phyloP scores from a whole-genome alignment of 2,329 filamentous ascomycete species.

The Huntiella savannae region DNA sequence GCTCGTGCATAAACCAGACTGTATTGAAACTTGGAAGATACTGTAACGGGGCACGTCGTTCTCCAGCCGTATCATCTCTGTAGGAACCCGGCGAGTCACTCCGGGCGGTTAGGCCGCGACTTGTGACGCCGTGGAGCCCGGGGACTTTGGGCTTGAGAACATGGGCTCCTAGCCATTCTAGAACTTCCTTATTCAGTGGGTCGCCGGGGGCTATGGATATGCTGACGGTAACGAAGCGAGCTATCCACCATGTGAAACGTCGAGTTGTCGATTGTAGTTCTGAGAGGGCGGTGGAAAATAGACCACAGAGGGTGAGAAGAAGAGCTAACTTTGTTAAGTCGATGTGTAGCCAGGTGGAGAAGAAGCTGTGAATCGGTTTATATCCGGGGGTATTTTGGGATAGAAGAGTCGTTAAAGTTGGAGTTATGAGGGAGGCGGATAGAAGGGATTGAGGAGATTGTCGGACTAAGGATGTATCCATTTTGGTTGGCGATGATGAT shows the following conservation, averaged over 20 bases:
- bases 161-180: slow-evolving; percentile 21
- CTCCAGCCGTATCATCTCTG: slow-evolving; percentile 14
- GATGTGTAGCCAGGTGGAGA: slow-evolving; percentile 19
- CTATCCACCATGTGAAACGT: slow-evolving; percentile 20
- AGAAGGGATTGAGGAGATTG: neutral
- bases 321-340: slow-evolving; percentile 19
- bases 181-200: slow-evolving; percentile 20
- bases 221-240: slow-evolving; percentile 20
- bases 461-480: too few relatives aligned
- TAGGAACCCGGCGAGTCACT: slow-evolving; percentile 13
- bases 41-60: slow-evolving; percentile 19
- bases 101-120: slow-evolving; percentile 14
- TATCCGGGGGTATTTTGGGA: slow-evolving; percentile 7
- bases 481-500: neutral
- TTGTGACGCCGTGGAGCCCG: slow-evolving; percentile 16
- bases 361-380: slow-evolving; percentile 14
- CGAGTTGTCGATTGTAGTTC: slow-evolving; percentile 16
- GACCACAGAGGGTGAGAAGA: slow-evolving; percentile 19
- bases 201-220: slow-evolving; percentile 21
- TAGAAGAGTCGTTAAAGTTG: slow-evolving; percentile 1
- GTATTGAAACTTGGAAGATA: slow-evolving; percentile 22
- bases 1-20: slow-evolving; percentile 19
- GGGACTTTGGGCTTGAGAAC: slow-evolving; percentile 16
- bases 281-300: slow-evolving; percentile 17
- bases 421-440: neutral